A percentile compares a stretch with the other conserved stretches of the same genome.
Conservation (phyloP, 139 green algal species). For the Protoeuglena noctilucae region DNA sequence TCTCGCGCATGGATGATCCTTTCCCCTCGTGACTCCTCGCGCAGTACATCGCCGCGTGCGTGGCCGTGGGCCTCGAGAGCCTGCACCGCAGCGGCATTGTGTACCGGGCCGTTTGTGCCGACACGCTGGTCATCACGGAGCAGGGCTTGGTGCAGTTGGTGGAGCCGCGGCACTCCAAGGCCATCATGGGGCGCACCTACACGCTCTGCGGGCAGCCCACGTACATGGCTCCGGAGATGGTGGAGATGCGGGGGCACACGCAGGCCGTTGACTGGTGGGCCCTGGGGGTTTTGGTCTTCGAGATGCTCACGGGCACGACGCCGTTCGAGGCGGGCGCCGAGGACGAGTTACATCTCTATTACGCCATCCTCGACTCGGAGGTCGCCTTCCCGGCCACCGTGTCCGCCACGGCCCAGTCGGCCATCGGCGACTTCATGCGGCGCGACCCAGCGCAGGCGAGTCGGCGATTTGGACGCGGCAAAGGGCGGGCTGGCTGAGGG, state of each 20-base stretch:
- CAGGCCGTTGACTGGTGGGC: conserved; percentile 42
- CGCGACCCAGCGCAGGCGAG: too few relatives aligned
- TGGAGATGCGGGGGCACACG: conserved; percentile 30
- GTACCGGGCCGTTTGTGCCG: conserved; percentile 21
- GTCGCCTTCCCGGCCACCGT: not conserved
- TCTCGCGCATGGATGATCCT: too few relatives aligned
- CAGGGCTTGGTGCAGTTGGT: conserved; percentile 25
- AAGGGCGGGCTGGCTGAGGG: too few relatives aligned
- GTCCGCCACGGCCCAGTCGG: too few relatives aligned
- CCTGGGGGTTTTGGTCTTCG: conserved; percentile 50
- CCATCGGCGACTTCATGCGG: not conserved
- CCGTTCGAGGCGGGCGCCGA: conserved; percentile 13
- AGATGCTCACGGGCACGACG: conserved; percentile 30
- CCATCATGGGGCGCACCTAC: conserved; percentile 36
- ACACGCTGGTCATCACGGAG: conserved; percentile 37
- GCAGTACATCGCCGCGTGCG: conserved; percentile 28
- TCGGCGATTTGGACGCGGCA: too few relatives aligned
- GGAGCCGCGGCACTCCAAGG: conserved; percentile 25
- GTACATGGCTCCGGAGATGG: conserved; percentile 46
- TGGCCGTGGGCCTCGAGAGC: conserved; percentile 6
- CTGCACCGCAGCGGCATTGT: conserved; percentile 8
- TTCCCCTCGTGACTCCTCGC: too few relatives aligned
- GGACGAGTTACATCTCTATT: not conserved
- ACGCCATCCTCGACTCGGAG: not conserved
- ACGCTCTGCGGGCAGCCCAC: conserved; percentile 58